These are phyloP conservation scores for Epithemia pelagica DNA, from an alignment of 108 stramenopile species.

Conservation along the genomic window DNA sequence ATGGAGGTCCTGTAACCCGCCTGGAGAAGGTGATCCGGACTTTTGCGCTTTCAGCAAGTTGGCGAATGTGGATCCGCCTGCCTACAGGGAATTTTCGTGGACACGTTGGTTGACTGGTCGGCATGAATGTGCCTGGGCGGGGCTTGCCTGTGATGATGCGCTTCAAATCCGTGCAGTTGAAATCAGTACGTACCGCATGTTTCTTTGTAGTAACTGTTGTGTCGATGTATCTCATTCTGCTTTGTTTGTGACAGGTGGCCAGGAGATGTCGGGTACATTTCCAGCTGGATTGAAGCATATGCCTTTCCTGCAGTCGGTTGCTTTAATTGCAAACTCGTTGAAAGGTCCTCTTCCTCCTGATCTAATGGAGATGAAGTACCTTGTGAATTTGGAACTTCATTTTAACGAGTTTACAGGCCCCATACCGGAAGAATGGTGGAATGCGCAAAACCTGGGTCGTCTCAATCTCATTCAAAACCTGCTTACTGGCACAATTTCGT, in stretches of 20 bases:
- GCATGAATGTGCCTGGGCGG: slow-evolving; percentile 29
- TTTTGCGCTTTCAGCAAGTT: slow-evolving; percentile 22
- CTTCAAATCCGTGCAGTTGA: slow-evolving; percentile 10
- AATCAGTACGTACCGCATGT: slow-evolving; percentile 25
- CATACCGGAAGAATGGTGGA: slow-evolving; percentile 25
- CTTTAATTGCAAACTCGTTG: slow-evolving; percentile 19
- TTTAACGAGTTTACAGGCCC: slow-evolving; percentile 35
- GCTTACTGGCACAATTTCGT: slow-evolving; percentile 41
- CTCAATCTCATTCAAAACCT: slow-evolving; percentile 33
- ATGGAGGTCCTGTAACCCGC: slow-evolving; percentile 41
- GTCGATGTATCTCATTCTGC: not conserved
- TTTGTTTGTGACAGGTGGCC: slow-evolving; percentile 6
- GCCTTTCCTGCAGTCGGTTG: slow-evolving; percentile 17
- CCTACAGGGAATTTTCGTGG: slow-evolving; percentile 4
- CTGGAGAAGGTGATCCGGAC: slow-evolving; percentile 1
- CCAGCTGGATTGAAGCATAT: slow-evolving; percentile 18
- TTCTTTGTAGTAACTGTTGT: not conserved
- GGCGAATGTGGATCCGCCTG: slow-evolving; percentile 3
- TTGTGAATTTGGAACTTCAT: slow-evolving; percentile 37
- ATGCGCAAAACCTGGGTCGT: slow-evolving; percentile 17
- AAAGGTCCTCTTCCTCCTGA: slow-evolving; percentile 31
- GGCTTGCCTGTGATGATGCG: slow-evolving; percentile 19
- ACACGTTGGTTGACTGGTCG: slow-evolving; percentile 30
- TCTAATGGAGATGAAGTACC: slow-evolving; percentile 18
- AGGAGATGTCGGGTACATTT: slow-evolving; percentile 10